A percentile compares a stretch with the other conserved stretches of the same genome.
phyloP scores from a whole-genome alignment of 768 basidiomycete genomes.

The Mycena rebaudengoi region DNA sequence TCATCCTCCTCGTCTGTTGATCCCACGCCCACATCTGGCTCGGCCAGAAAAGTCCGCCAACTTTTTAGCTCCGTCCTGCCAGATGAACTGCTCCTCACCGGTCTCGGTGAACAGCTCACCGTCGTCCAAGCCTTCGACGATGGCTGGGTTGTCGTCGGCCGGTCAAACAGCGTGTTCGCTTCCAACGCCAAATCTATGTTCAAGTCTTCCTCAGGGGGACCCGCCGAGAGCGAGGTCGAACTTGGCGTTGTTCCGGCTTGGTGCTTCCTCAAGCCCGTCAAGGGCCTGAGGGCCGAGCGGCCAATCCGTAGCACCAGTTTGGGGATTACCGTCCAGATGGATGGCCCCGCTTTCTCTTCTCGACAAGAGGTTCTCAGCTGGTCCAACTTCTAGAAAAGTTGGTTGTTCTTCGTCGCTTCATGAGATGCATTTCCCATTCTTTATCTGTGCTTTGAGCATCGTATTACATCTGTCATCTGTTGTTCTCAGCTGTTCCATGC shows the following conservation, averaged over 20 bases:
- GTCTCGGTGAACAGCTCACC: conserved; percentile 65
- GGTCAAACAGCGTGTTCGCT: conserved; percentile 49
- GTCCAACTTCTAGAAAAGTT: conserved; percentile 73
- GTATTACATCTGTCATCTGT: too few species aligned
- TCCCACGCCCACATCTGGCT: conserved; percentile 40
- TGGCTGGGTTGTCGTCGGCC: conserved; percentile 80
- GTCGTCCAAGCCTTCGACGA: conserved; percentile 78
- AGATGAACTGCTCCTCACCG: conserved; percentile 70
- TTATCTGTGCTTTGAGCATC: too few species aligned
- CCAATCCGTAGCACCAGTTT: conserved; percentile 71
- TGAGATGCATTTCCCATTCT: too few species aligned
- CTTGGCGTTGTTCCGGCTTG: conserved; percentile 80
- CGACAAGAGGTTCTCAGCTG: conserved; percentile 70
- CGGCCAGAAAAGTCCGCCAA: conserved; percentile 66
- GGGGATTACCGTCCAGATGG: conserved; percentile 68
- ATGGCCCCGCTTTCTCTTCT: conserved; percentile 43
- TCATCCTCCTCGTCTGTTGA: conserved; percentile 49
- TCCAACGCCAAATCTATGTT: conserved; percentile 50
- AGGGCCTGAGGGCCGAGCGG: conserved; percentile 66
- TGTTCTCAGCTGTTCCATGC: too few species aligned
- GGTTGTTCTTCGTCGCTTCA: too few species aligned
- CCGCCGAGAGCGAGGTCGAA: conserved; percentile 55
- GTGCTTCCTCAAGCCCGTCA: conserved; percentile 74
- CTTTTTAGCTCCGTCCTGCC: conserved; percentile 74
- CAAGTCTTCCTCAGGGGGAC: conserved; percentile 34